Conservation (phyloP, 139 green algal species). For the Tetraselmis chui region DNA sequence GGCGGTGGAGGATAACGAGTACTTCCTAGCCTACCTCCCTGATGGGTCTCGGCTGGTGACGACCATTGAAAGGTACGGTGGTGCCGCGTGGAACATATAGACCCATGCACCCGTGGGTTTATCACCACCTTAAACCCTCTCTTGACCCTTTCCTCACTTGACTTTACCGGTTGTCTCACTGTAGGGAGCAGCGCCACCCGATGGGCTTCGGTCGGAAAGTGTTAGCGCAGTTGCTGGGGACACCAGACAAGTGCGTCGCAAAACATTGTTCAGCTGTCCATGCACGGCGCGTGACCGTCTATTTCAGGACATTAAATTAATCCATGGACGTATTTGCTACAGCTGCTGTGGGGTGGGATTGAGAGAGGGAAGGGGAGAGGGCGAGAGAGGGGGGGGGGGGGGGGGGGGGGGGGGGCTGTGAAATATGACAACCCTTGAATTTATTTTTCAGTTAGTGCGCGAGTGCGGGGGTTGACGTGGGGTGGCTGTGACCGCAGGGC, state of each 20-base stretch:
- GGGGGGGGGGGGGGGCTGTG: constrained; percentile 2
- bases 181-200: constrained; percentile 48
- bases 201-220: constrained; percentile 73
- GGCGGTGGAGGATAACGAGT: constrained; percentile 62
- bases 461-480: neutral
- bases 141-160: too few species aligned
- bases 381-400: constrained; percentile 16
- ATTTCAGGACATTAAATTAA: neutral
- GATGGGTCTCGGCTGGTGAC: constrained; percentile 70
- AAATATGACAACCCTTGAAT: neutral
- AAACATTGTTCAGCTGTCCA: too few species aligned
- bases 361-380: constrained; percentile 74
- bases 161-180: too few species aligned
- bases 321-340: too few species aligned
- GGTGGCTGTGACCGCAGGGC: neutral
- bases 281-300: too few species aligned
- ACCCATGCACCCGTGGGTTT: too few species aligned
- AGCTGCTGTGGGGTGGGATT: constrained; percentile 2
- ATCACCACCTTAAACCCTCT: too few species aligned
- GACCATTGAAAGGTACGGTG: constrained; percentile 42
- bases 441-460: neutral
- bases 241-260: constrained; percentile 37
- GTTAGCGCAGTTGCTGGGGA: constrained; percentile 54
- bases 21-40: constrained; percentile 69
- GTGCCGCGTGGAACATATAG: too few species aligned